These are phyloP conservation scores for Scedosporium minutisporum DNA, from an alignment of 2,329 filamentous ascomycete species.

Conservation along the genomic window DNA sequence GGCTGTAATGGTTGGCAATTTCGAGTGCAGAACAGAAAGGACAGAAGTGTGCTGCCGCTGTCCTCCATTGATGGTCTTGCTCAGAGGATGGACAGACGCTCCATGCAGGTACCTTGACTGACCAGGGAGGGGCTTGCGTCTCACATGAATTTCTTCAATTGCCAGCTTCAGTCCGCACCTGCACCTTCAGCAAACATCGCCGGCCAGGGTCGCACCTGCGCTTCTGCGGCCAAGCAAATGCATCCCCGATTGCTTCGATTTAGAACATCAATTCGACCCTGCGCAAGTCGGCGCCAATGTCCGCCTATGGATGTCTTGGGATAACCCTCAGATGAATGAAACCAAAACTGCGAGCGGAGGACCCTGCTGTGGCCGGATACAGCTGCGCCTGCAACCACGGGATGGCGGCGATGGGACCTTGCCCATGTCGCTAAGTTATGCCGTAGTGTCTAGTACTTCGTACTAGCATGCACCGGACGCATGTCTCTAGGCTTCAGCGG, in stretches of 20 bases:
- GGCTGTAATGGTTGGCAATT: too few relatives aligned
- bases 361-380: background rate
- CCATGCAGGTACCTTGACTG: background rate
- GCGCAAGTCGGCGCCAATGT: background rate
- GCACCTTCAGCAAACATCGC: background rate
- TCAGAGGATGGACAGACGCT: background rate
- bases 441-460: too few relatives aligned
- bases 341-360: background rate
- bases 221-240: background rate
- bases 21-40: too few relatives aligned
- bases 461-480: too few relatives aligned
- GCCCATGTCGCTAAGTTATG: background rate
- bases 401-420: background rate
- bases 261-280: background rate
- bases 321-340: background rate
- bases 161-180: background rate
- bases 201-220: background rate
- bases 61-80: background rate
- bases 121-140: background rate
- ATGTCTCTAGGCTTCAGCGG: too few relatives aligned
- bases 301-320: background rate
- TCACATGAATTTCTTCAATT: background rate
- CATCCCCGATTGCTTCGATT: background rate
- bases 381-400: background rate
- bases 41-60: background rate